These are phyloP conservation scores for Kondoa subrosea DNA, from an alignment of 768 basidiomycete species.

Conservation along the genomic window DNA sequence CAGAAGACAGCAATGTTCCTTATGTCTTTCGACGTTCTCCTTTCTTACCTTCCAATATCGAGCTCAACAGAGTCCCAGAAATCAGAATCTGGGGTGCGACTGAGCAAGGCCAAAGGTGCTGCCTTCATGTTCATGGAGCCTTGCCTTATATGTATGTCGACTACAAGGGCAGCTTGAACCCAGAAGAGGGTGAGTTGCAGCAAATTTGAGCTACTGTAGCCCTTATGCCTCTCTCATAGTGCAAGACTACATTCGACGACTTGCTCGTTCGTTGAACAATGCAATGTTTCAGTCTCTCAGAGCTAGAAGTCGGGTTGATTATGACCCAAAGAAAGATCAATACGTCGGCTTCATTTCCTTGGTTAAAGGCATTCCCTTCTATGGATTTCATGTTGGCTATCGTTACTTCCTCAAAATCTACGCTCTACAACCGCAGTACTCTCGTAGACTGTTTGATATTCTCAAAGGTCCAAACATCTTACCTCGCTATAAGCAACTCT, in stretches of 20 bases:
- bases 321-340: conserved; percentile 31
- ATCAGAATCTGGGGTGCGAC: conserved; percentile 75
- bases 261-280: conserved; percentile 62
- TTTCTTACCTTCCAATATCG: background rate
- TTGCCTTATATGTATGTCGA: conserved; percentile 87
- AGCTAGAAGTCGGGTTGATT: conserved; percentile 44
- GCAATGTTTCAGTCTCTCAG: conserved; percentile 67
- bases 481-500: conserved; percentile 8
- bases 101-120: conserved; percentile 56
- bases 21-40: conserved; percentile 6
- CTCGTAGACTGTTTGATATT: conserved; percentile 55
- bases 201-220: background rate
- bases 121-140: conserved; percentile 79
- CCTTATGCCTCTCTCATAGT: conserved; percentile 38
- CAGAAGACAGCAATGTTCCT: background rate
- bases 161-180: conserved; percentile 52
- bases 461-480: conserved; percentile 62
- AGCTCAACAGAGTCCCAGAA: conserved; percentile 43
- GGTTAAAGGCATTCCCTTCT: conserved; percentile 89
- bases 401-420: conserved; percentile 76
- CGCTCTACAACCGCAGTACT: conserved; percentile 50
- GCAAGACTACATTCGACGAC: conserved; percentile 48
- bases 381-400: conserved; percentile 75
- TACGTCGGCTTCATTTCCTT: conserved; percentile 53
- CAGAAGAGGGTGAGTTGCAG: conserved; percentile 42